Evolutionary conservation across 1,284 basidiomycete species (phyloP).

Genomic region (Thelephora terrestris): DNA sequence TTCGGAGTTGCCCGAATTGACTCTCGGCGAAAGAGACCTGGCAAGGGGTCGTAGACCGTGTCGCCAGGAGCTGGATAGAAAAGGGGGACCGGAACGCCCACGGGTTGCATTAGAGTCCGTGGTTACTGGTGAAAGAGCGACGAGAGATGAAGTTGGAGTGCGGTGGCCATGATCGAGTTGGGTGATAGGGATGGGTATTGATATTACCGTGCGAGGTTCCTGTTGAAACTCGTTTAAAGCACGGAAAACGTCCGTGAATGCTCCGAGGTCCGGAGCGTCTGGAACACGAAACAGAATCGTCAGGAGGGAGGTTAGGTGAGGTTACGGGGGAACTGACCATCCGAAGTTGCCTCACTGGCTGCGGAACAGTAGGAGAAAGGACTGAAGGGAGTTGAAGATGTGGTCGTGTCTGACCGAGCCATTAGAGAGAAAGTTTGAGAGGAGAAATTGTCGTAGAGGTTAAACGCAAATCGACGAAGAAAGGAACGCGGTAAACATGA

Average conservation of each 20-base stretch:
- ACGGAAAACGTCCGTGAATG: slow-evolving; percentile 61
- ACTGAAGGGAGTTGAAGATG: slow-evolving; percentile 36
- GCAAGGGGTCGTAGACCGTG: slow-evolving; percentile 14
- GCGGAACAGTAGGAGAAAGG: slow-evolving; percentile 39
- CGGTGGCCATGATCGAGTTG: slow-evolving; percentile 13
- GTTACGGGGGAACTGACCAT: slow-evolving; percentile 31
- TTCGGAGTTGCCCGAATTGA: slow-evolving; percentile 17
- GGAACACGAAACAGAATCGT: slow-evolving; percentile 6
- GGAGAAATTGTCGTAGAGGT: neutral
- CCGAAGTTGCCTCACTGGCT: slow-evolving; percentile 57
- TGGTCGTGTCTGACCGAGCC: slow-evolving; percentile 26
- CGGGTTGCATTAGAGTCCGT: slow-evolving; percentile 39
- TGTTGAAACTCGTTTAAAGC: slow-evolving; percentile 51
- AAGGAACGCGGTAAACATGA: slow-evolving; percentile 1
- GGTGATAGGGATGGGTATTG: slow-evolving; percentile 17
- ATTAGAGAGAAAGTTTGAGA: neutral
- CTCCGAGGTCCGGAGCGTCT: slow-evolving; percentile 70
- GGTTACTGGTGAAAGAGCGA: slow-evolving; percentile 26
- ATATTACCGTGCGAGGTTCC: slow-evolving; percentile 21
- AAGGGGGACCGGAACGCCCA: slow-evolving; percentile 45
- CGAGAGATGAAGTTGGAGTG: slow-evolving; percentile 24
- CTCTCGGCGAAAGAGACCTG: neutral
- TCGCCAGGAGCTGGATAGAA: slow-evolving; percentile 29
- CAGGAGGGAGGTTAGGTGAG: slow-evolving; percentile 2
- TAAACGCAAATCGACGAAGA: neutral